Evolutionary conservation across 2,329 filamentous ascomycete species (phyloP), one percentile per base, ranked within the genome.

Genomic region (Talaromyces atroroseus): DNA sequence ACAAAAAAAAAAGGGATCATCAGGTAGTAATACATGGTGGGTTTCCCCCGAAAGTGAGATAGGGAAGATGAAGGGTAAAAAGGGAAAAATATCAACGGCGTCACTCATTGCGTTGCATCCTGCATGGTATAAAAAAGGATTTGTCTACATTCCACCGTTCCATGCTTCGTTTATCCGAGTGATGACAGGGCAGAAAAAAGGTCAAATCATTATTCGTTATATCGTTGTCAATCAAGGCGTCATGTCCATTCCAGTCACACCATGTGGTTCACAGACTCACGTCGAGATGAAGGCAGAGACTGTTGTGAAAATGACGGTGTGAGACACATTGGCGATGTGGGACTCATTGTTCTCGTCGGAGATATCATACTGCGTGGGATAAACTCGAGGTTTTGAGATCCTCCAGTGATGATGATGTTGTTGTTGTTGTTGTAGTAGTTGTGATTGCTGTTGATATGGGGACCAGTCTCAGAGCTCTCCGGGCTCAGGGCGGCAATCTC

Each of bases 311-410:
- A 71, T 0, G 66, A 64, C 10, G 64, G 63, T 11, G 61, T 63
- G 12, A 62, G 61, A 45, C 70, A 72, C 18, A 68, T 63, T 8
- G 71, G 70, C 7, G 70, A 73, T 14, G 71, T 67, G 23, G 71
- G 71, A 3, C 67, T 66, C 40, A 23, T 44, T 1, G 70, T 72
- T 49, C 63, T 63, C 1, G 69, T 67, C 12, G 71, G 70, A 8
- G 70, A 54, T 23, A 54, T 49, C 20, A 49, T 70, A n/a, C 64
- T 61, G 36, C 58, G 67, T 21, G 71, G 61, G 38, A 67, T 67
- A 8, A 66, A 61, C 26, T 64, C n/a, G 63, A 64, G 57, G 66
- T 67, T 49, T 63, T 66, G 42, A 61, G 40, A 23, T 12, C 40
- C 40, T 44, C 40, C 61, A n/a, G 64, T 63, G 57, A 65, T 67